Evolutionary conservation across 2,329 filamentous ascomycete genomes (phyloP).

Genomic region (Aspergillus vadensis): DNA sequence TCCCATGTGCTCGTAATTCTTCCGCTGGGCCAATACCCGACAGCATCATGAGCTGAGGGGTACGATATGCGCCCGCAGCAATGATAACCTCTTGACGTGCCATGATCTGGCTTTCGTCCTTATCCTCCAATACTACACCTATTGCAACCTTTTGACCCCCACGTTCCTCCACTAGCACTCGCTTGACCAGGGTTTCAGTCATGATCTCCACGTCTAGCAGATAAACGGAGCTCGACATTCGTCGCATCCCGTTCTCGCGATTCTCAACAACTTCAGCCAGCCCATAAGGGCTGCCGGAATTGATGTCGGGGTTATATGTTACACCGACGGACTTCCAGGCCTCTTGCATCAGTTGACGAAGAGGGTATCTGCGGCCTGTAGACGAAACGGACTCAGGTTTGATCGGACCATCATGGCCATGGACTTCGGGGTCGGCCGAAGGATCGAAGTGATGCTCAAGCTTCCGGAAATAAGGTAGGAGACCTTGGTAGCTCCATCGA

Average conservation of each 20-base stretch:
- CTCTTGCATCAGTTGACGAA: slow-evolving; percentile 10
- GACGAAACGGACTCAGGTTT: slow-evolving; percentile 13
- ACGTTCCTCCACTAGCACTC: slow-evolving; percentile 2
- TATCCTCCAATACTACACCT: slow-evolving; percentile 3
- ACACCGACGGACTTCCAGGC: slow-evolving; percentile 8
- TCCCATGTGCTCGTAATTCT: slow-evolving; percentile 29
- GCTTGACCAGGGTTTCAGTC: slow-evolving; percentile 12
- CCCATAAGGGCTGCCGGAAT: slow-evolving; percentile 14
- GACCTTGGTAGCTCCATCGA: slow-evolving; percentile 24
- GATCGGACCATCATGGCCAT: slow-evolving; percentile 27
- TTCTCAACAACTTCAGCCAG: slow-evolving; percentile 14
- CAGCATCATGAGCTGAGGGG: slow-evolving; percentile 43
- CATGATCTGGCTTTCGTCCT: neutral
- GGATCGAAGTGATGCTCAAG: slow-evolving; percentile 12
- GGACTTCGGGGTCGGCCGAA: slow-evolving; percentile 3
- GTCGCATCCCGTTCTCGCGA: slow-evolving; percentile 6
- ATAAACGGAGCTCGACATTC: slow-evolving; percentile 15
- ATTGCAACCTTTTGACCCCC: neutral
- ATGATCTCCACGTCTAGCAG: slow-evolving; percentile 4
- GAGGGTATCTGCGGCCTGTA: slow-evolving; percentile 15
- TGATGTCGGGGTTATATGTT: slow-evolving; percentile 8
- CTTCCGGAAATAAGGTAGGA: slow-evolving; percentile 25
- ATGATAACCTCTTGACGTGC: slow-evolving; percentile 47
- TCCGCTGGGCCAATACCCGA: slow-evolving; percentile 31
- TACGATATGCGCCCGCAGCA: slow-evolving; percentile 45